Percentiles rank a stretch among this genome's conserved stretches.
Conservation (phyloP, 805 yeast species). For the Hanseniaspora singularis region DNA sequence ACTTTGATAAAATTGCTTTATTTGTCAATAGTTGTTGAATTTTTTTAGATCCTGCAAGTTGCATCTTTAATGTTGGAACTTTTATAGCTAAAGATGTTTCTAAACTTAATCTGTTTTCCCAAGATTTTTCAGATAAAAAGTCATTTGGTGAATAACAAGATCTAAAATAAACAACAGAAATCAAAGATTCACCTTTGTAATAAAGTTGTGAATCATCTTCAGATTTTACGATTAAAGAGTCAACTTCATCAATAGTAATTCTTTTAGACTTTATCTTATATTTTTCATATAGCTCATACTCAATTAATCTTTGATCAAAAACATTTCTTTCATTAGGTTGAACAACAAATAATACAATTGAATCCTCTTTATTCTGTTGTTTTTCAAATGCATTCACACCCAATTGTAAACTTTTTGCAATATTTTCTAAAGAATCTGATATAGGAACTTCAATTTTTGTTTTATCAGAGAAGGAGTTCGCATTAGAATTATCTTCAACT, state of each 20-base stretch:
- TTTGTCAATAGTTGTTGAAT: slow-evolving; percentile 79
- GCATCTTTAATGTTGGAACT: slow-evolving; percentile 83
- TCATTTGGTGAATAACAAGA: slow-evolving; percentile 82
- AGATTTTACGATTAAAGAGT: slow-evolving; percentile 33
- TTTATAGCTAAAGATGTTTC: slow-evolving; percentile 75
- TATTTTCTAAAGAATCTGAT: slow-evolving; percentile 48
- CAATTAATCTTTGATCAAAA: slow-evolving; percentile 81
- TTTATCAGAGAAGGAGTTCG: slow-evolving; percentile 22
- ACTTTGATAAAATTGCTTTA: slow-evolving; percentile 35
- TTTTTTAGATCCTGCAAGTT: slow-evolving; percentile 85
- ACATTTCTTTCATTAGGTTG: slow-evolving; percentile 82
- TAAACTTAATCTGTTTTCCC: slow-evolving; percentile 64
- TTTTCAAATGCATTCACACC: slow-evolving; percentile 47
- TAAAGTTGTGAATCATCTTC: slow-evolving; percentile 37
- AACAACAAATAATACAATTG: slow-evolving; percentile 61
- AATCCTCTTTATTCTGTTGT: slow-evolving; percentile 26
- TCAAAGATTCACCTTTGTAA: slow-evolving; percentile 43
- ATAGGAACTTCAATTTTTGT: slow-evolving; percentile 44
- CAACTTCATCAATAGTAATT: slow-evolving; percentile 51
- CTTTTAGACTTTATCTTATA: slow-evolving; percentile 54
- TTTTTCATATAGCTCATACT: slow-evolving; percentile 48
- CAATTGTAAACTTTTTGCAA: slow-evolving; percentile 58
- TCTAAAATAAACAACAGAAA: slow-evolving; percentile 82
- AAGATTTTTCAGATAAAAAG: slow-evolving; percentile 50
- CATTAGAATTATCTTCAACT: slow-evolving; percentile 18